Conservation (phyloP, 495 filamentous ascomycete genomes). For the Penicillium cataractarum region DNA sequence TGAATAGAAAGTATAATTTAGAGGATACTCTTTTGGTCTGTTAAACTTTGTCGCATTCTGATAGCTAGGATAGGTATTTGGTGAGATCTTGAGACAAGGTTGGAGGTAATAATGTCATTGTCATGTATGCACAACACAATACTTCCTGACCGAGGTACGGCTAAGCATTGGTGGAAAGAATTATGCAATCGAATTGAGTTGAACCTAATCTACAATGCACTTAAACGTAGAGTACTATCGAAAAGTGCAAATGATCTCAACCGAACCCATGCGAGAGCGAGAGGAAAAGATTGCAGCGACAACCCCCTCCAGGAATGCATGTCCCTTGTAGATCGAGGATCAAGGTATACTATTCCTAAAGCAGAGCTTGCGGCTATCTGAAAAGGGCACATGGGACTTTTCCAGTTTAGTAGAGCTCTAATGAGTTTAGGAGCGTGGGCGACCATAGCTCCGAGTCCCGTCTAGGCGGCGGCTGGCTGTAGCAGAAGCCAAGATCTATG, state of each 20-base stretch:
- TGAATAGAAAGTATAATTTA: background rate
- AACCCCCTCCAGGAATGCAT: slow-evolving; percentile 19
- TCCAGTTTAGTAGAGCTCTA: background rate
- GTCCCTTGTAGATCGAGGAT: background rate
- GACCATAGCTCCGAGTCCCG: background rate
- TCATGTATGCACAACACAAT: too few species aligned
- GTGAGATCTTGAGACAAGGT: background rate
- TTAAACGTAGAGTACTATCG: background rate
- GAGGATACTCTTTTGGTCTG: background rate
- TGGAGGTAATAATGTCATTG: too few species aligned
- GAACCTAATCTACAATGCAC: background rate
- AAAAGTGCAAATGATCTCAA: slow-evolving; percentile 12
- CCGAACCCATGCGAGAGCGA: slow-evolving; percentile 8
- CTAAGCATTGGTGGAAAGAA: background rate
- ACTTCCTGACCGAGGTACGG: background rate
- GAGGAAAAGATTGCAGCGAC: slow-evolving; percentile 15
- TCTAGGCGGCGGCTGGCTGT: background rate
- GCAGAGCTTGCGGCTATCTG: background rate
- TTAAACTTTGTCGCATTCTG: background rate
- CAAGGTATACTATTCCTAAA: slow-evolving; percentile 3
- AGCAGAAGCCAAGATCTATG: background rate
- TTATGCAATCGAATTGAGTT: background rate
- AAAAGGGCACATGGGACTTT: background rate
- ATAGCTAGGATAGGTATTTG: background rate
- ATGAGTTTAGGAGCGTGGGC: background rate